Percentiles rank a stretch among this genome's conserved stretches.
phyloP scores from a whole-genome alignment of 768 basidiomycete genomes.

The Paxillus rubicundulus region DNA sequence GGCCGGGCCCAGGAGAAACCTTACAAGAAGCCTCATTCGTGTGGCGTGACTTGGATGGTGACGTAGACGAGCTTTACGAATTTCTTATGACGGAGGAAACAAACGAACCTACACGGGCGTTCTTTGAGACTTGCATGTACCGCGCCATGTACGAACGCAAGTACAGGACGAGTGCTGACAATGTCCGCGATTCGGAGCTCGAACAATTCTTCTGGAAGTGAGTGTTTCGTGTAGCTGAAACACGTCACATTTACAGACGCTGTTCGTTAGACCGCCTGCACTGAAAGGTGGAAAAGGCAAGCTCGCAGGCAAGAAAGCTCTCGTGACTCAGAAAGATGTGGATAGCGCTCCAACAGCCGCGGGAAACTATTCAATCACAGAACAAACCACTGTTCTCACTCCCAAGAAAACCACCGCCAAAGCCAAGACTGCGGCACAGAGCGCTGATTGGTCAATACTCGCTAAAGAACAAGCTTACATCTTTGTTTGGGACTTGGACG shows the following conservation, averaged over 20 bases:
- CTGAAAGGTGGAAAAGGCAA: conserved; percentile 19
- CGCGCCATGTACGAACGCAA: conserved; percentile 97
- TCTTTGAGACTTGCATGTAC: conserved; percentile 94
- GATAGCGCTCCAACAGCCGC: conserved; percentile 2
- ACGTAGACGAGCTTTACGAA: conserved; percentile 91
- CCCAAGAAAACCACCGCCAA: conserved; percentile 14
- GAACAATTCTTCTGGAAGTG: conserved; percentile 82
- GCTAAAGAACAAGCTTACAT: conserved; percentile 51
- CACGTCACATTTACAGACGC: not conserved
- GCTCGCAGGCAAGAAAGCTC: conserved; percentile 12
- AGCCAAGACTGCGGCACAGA: conserved; percentile 16
- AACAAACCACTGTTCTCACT: conserved; percentile 12
- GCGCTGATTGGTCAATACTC: conserved; percentile 23
- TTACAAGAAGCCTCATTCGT: conserved; percentile 80
- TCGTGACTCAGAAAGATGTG: conserved; percentile 5
- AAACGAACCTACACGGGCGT: conserved; percentile 71
- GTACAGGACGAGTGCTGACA: conserved; percentile 69
- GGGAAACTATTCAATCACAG: conserved; percentile 3
- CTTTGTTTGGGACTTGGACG: conserved; percentile 57
- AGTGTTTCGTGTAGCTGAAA: conserved; percentile 29
- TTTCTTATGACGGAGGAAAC: conserved; percentile 82
- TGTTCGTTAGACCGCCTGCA: conserved; percentile 21
- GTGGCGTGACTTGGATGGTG: conserved; percentile 91
- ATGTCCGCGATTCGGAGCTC: conserved; percentile 62
- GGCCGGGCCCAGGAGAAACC: conserved; percentile 62